Base-by-base conservation (phyloP, 1,284 basidiomycete genomes). In the Rhodofomes roseus region DNA sequence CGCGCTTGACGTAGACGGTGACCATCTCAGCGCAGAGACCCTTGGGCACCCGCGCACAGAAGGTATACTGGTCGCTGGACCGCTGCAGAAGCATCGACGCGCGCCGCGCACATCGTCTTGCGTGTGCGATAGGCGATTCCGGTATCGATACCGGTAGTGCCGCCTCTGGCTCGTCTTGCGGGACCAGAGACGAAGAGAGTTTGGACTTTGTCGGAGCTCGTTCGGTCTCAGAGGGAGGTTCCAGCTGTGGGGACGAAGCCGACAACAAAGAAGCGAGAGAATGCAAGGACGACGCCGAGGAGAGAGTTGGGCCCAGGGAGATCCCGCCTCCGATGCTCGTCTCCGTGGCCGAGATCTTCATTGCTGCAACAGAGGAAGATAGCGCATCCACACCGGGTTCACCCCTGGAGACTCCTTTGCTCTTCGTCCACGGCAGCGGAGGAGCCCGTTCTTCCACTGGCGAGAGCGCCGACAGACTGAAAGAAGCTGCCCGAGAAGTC, bases 41-140 rank as follows among this genome's bases (percentile, higher is more conserved):
- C 68, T 66, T 66, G 36, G 56, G 68, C 36, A 29, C 66, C 65
- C 44, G 60, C 12, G 65, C 66, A 9, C 57, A 58, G 25, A 67
- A 62, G 4, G 72, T 12, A 79, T 81, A 61, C 77, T 77, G 61
- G 14, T 34, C 34, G 18, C 34, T 16, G 20, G 60, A 63, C 27
- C 64, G 59, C 50, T 51, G 54, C 25, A 65, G 31, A 29, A 52
- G 56, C 64, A 67, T 65, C 20, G 62, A 61, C n/a, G 66, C 59
- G 11, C 60, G 61, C 14, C 48, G 60, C 22, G 62, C 58, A 12
- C 59, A 60, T 41, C 66, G 63, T 22, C 64, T 57, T 39, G 61
- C 53, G 54, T 56, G 60, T 31, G 64, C 66, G 54, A 65, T 58
- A 11, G 66, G 66, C 4, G 64, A 65, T 51, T 64, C 63, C 29